Conservation (phyloP, 768 basidiomycete genomes). For the Tylopilus sp. region DNA sequence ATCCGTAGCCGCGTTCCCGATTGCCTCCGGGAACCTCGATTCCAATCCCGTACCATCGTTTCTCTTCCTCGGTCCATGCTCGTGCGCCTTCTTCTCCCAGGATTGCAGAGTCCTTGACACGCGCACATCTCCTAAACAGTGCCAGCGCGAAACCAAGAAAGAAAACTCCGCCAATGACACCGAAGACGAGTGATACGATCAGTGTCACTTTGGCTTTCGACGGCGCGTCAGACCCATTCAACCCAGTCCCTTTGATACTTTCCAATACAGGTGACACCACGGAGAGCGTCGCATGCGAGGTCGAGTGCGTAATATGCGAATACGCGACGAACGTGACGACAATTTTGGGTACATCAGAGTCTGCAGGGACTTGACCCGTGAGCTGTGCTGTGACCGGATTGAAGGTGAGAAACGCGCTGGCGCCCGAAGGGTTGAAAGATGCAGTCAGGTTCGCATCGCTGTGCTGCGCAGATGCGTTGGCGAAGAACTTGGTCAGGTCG, state of each 20-base stretch:
- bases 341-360: constrained; percentile 41
- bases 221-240: constrained; percentile 37
- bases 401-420: constrained; percentile 51
- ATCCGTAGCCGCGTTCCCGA: constrained; percentile 28
- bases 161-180: constrained; percentile 56
- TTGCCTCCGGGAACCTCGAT: constrained; percentile 20
- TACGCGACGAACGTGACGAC: constrained; percentile 64
- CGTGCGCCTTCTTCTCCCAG: constrained; percentile 54
- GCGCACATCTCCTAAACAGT: constrained; percentile 49
- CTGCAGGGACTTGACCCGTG: constrained; percentile 52
- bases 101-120: constrained; percentile 59
- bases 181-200: constrained; percentile 60
- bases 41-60: constrained; percentile 63
- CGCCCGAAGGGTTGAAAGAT: constrained; percentile 49
- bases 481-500: constrained; percentile 52
- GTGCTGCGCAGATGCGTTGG: constrained; percentile 39
- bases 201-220: constrained; percentile 51
- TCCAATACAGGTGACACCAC: constrained; percentile 42
- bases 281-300: constrained; percentile 59
- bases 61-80: constrained; percentile 62
- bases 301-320: constrained; percentile 62
- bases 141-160: constrained; percentile 55
- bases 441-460: constrained; percentile 53
- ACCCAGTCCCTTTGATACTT: constrained; percentile 34
- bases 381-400: constrained; percentile 44